These are phyloP conservation scores for Diversispora epigaea DNA, from an alignment of 192 early-diverging fungal species.

Conservation along the genomic window DNA sequence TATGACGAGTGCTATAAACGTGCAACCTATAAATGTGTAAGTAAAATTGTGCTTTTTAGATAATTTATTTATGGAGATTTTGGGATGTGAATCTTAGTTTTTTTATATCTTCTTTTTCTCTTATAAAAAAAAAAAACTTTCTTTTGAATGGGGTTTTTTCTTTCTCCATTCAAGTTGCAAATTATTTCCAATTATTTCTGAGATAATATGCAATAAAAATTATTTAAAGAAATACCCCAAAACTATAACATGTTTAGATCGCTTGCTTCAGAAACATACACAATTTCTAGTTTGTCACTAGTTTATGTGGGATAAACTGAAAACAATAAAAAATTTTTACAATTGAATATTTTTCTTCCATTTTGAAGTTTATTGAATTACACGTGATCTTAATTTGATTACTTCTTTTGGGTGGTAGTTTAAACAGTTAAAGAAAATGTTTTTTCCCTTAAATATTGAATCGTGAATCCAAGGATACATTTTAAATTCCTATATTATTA, in stretches of 20 bases:
- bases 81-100: not conserved
- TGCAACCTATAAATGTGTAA: slow-evolving; percentile 36
- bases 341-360: not conserved
- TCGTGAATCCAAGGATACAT: not conserved
- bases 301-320: not conserved
- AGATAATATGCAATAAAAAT: not conserved
- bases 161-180: not conserved
- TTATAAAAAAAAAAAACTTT: not conserved
- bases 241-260: not conserved
- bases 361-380: not conserved
- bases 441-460: not conserved
- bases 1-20: slow-evolving; percentile 34
- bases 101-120: not conserved
- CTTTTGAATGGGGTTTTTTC: not conserved
- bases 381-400: slow-evolving; percentile 7
- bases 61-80: not conserved
- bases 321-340: not conserved
- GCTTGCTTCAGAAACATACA: not conserved
- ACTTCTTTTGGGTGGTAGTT: not conserved
- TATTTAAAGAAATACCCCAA: not conserved
- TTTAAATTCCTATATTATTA: not conserved
- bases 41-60: slow-evolving; percentile 17
- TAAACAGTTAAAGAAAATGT: not conserved
- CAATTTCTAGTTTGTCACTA: not conserved
- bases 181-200: not conserved